Percentiles rank a stretch among this genome's conserved stretches.
These are phyloP conservation scores for Umbilicus rupestris DNA, from an alignment of 164 flowering plant genomes.

Conservation along the genomic window DNA sequence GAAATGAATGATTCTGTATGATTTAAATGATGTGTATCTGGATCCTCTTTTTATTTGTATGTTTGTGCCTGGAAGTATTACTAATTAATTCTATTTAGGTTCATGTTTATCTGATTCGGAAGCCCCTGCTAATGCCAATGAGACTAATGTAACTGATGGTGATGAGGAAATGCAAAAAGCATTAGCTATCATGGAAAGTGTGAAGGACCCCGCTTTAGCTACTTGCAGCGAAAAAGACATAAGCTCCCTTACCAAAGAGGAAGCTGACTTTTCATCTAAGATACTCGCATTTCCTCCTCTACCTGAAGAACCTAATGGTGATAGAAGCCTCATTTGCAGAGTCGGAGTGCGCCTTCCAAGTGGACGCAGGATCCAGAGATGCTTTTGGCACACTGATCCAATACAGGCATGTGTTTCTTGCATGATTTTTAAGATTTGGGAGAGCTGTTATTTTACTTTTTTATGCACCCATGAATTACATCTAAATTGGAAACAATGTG, in stretches of 20 bases:
- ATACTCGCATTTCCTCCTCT: slow-evolving; percentile 57
- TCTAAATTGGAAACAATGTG: too few species aligned
- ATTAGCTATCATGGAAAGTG: slow-evolving; percentile 42
- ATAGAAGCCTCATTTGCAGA: slow-evolving; percentile 67
- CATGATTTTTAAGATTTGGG: background rate
- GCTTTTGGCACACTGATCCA: slow-evolving; percentile 70
- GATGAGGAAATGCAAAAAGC: slow-evolving; percentile 47
- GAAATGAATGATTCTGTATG: too few species aligned
- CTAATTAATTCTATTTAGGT: background rate
- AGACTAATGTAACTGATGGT: slow-evolving; percentile 27
- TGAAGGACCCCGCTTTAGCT: slow-evolving; percentile 18
- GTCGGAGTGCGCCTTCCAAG: slow-evolving; percentile 91
- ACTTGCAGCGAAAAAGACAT: slow-evolving; percentile 15
- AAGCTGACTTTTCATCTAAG: slow-evolving; percentile 17
- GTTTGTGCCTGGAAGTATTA: background rate
- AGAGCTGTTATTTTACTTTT: too few species aligned
- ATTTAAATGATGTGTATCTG: background rate
- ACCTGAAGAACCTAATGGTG: slow-evolving; percentile 88
- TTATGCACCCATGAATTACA: too few species aligned
- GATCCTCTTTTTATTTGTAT: background rate
- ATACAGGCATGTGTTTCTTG: slow-evolving; percentile 37
- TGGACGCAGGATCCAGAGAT: slow-evolving; percentile 84
- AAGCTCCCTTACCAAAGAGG: slow-evolving; percentile 16
- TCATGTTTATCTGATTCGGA: slow-evolving; percentile 8
- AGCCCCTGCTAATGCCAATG: slow-evolving; percentile 19